Conservation (phyloP, 768 basidiomycete genomes). For the Leccinum boreale region DNA sequence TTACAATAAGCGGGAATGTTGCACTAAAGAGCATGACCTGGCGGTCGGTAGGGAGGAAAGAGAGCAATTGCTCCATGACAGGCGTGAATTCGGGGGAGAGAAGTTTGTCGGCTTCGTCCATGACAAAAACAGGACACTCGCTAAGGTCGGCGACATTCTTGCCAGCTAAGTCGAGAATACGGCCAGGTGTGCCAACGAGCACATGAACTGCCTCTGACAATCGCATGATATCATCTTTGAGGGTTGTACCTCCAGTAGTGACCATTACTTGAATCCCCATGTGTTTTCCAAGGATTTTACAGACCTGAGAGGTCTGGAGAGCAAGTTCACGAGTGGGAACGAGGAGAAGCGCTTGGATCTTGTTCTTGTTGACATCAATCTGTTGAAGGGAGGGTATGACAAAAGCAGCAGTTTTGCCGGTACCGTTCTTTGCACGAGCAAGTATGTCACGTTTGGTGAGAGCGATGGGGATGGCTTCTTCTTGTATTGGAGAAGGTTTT, state of each 20-base stretch:
- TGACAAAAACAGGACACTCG: slow-evolving; percentile 94
- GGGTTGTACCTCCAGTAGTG: slow-evolving; percentile 95
- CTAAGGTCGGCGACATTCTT: slow-evolving; percentile 92
- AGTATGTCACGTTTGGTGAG: slow-evolving; percentile 92
- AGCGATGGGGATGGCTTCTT: slow-evolving; percentile 96
- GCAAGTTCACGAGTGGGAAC: slow-evolving; percentile 99
- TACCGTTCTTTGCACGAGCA: slow-evolving; percentile 94
- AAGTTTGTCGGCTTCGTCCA: slow-evolving; percentile 99
- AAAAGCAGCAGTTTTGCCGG: slow-evolving; percentile 98
- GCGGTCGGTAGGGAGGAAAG: slow-evolving; percentile 76
- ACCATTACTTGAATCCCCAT: slow-evolving; percentile 98
- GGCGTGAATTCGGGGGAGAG: slow-evolving; percentile 97
- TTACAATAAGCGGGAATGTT: slow-evolving; percentile 98
- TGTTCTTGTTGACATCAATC: slow-evolving; percentile 74
- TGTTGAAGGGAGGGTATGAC: slow-evolving; percentile 96
- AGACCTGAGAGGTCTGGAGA: slow-evolving; percentile 97
- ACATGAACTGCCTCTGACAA: slow-evolving; percentile 89
- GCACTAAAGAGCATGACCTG: slow-evolving; percentile 99
- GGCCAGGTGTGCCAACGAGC: slow-evolving; percentile 94
- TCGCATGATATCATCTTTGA: slow-evolving; percentile 97
- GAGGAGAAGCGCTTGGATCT: slow-evolving; percentile 95
- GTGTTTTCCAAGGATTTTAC: slow-evolving; percentile 95
- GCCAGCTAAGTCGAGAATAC: slow-evolving; percentile 91
- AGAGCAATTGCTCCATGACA: slow-evolving; percentile 94
- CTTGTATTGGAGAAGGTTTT: slow-evolving; percentile 96